Base-by-base conservation (phyloP, 805 yeast species). In the Metschnikowia colocasiae region DNA sequence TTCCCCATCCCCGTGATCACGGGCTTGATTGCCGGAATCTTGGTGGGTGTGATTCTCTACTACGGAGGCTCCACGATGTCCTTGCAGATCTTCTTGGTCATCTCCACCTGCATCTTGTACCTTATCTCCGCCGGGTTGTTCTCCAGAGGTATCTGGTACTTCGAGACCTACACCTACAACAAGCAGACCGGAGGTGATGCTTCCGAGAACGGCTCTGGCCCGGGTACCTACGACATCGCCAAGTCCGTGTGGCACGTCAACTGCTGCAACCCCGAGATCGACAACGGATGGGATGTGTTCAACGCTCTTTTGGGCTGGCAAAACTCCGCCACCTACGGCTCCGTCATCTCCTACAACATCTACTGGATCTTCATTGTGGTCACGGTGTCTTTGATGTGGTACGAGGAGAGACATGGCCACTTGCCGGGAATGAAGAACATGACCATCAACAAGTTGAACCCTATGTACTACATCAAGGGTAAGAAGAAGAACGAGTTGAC, bases 271-370 rank as follows among this genome's bases (percentile, higher is more conserved):
- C 97, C 97, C 32, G 92, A 85, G 67, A 74, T 76, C 50, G 92
- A 86, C 68, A 83, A 86, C 58, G 97, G 97, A 73, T 92, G 97
- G 97, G 97, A 90, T 79, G 83, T 92, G 52, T 92, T 92, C 78
- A 92, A 92, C 62, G 87, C 97, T 25, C 68, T 92, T 47, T 74
- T 92, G 53, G 98, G 98, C 52, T 92, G 98, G 98, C 96, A 90
- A 73, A 92, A 92, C 71, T 80, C 95, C 45, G 97, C 96, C 49
- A 89, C 96, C 55, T 79, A 87, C 63, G 96, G 97, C 46, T 88
- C 97, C 3, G 90, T 91, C 48, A 71, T 92, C 42, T 80, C 91
- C 43, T 92, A 92, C 75, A 89, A 89, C 72, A 54, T 84, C 53
- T 92, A 92, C 74, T 92, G 98, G 98, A 57, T 91, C 46, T 65